Evolutionary conservation across 2,329 filamentous ascomycete genomes (phyloP).

Genomic region (Neopestalotiopsis clavispora): DNA sequence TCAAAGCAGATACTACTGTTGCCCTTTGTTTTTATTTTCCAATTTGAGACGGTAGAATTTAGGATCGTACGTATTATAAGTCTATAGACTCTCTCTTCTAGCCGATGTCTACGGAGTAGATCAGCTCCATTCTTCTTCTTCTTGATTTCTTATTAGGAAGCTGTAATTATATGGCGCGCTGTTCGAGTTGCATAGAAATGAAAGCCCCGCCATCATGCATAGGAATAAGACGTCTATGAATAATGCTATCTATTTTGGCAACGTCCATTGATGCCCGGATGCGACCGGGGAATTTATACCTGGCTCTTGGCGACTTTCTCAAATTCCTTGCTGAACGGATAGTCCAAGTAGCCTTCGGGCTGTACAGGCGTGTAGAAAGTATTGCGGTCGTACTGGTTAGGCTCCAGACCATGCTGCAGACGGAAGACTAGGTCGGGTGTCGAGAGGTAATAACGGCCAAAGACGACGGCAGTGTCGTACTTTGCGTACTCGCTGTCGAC

Average conservation of each 20-base stretch:
- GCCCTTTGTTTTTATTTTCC: too few relatives aligned
- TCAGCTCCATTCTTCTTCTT: too few relatives aligned
- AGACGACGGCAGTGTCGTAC: constrained; percentile 49
- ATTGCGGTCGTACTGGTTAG: constrained; percentile 48
- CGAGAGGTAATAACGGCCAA: constrained; percentile 53
- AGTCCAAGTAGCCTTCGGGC: constrained; percentile 41
- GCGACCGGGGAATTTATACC: background rate
- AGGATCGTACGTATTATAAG: too few relatives aligned
- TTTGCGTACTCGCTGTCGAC: constrained; percentile 46
- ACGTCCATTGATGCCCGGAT: background rate
- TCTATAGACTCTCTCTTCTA: too few relatives aligned
- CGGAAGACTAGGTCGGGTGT: constrained; percentile 54
- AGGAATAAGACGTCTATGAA: too few relatives aligned
- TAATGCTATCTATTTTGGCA: too few relatives aligned
- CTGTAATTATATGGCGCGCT: too few relatives aligned
- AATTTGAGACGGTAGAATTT: too few relatives aligned
- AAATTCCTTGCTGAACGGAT: constrained; percentile 36
- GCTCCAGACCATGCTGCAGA: constrained; percentile 44
- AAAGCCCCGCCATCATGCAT: too few relatives aligned
- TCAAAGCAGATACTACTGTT: background rate
- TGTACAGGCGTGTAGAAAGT: constrained; percentile 45
- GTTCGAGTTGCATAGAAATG: too few relatives aligned
- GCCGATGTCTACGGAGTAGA: too few relatives aligned
- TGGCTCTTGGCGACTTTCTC: background rate
- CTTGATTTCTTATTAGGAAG: too few relatives aligned